phyloP scores from a whole-genome alignment of 2,329 filamentous ascomycete species.

The Fusarium sp. region DNA sequence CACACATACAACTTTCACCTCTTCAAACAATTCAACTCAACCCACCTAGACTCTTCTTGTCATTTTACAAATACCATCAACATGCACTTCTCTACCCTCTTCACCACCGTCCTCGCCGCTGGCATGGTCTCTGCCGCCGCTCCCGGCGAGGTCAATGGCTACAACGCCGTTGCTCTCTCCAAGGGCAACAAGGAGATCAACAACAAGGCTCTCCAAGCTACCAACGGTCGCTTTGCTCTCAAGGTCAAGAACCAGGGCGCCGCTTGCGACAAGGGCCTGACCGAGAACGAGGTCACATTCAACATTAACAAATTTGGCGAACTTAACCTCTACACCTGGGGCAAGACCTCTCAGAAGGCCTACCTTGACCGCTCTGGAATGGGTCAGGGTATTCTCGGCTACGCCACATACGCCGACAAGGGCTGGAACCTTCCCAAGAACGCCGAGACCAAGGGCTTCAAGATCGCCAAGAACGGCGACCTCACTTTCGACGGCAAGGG shows the following conservation, averaged over 20 bases:
- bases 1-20: not conserved
- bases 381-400: slow-evolving; percentile 66
- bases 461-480: slow-evolving; percentile 56
- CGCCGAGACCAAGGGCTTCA: slow-evolving; percentile 61
- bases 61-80: slow-evolving; percentile 9
- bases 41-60: not conserved
- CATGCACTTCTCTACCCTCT: slow-evolving; percentile 47
- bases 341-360: slow-evolving; percentile 56
- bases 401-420: slow-evolving; percentile 57
- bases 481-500: slow-evolving; percentile 59
- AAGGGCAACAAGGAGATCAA: slow-evolving; percentile 61
- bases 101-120: slow-evolving; percentile 43
- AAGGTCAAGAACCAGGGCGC: slow-evolving; percentile 60
- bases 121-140: slow-evolving; percentile 44
- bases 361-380: slow-evolving; percentile 69
- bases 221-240: slow-evolving; percentile 57
- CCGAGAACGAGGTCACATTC: slow-evolving; percentile 58
- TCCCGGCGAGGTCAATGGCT: slow-evolving; percentile 50
- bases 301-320: slow-evolving; percentile 55
- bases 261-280: slow-evolving; percentile 56
- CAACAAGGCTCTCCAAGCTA: slow-evolving; percentile 58
- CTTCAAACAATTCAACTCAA: not conserved
- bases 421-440: slow-evolving; percentile 50
- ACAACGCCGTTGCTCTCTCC: slow-evolving; percentile 62
- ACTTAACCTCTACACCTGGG: slow-evolving; percentile 59